A percentile compares a stretch with the other conserved stretches of the same genome.
These are phyloP conservation scores for Intubia oerlemansii DNA, from an alignment of 2,329 filamentous ascomycete genomes.

Conservation along the genomic window DNA sequence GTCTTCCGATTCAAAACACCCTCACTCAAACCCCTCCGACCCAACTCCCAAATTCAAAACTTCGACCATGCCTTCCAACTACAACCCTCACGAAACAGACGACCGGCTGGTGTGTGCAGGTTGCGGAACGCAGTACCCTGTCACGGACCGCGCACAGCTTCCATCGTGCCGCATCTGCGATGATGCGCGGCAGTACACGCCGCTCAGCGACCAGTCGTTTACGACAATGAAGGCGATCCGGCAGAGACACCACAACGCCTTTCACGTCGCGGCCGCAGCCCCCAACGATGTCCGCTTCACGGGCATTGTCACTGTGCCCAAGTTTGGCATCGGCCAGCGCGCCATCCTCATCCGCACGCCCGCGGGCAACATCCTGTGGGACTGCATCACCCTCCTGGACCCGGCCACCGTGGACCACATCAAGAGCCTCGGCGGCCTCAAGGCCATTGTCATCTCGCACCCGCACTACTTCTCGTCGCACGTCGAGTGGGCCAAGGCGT, in stretches of 20 bases:
- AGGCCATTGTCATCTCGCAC: conserved; percentile 55
- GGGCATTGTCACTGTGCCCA: conserved; percentile 27
- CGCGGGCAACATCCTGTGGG: conserved; percentile 57
- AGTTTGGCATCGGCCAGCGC: conserved; percentile 56
- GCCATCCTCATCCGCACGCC: conserved; percentile 46
- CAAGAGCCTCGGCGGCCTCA: conserved; percentile 37
- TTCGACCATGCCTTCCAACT: not conserved
- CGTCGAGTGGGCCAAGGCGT: conserved; percentile 48
- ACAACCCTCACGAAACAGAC: conserved; percentile 6
- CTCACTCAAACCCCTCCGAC: too few species aligned
- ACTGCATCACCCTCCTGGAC: conserved; percentile 52
- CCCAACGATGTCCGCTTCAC: conserved; percentile 20
- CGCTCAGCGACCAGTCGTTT: conserved; percentile 41
- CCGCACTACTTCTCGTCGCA: conserved; percentile 70
- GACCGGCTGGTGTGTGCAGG: conserved; percentile 37
- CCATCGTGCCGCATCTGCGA: conserved; percentile 50
- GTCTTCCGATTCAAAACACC: too few species aligned
- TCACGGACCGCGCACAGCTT: conserved; percentile 22
- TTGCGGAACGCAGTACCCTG: conserved; percentile 50
- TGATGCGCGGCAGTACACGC: conserved; percentile 50
- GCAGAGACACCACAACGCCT: conserved; percentile 28
- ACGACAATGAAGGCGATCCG: conserved; percentile 31
- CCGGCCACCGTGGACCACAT: conserved; percentile 36
- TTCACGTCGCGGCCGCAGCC: conserved; percentile 23
- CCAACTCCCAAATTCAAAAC: too few species aligned